A percentile compares a stretch with the other conserved stretches of the same genome.
phyloP scores from a whole-genome alignment of 208 protist species.

The Trypanosoma lewisi region DNA sequence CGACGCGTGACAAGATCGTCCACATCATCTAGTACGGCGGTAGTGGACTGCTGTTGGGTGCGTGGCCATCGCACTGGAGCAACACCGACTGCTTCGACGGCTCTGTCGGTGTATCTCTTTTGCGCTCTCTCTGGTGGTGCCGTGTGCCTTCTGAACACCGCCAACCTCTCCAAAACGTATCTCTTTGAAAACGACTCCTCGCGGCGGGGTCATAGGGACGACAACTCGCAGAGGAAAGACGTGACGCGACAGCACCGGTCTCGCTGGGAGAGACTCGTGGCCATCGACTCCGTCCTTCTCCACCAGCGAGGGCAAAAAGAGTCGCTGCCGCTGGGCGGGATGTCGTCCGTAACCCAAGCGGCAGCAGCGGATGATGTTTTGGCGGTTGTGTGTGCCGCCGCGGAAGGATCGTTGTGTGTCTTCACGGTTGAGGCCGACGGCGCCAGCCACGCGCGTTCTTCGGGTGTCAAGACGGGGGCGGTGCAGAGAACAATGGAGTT shows the following conservation, averaged over 20 bases:
- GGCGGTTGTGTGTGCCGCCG: slow-evolving; percentile 13
- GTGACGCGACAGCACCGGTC: not conserved
- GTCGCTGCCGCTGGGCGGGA: not conserved
- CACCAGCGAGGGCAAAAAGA: not conserved
- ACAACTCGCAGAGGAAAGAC: not conserved
- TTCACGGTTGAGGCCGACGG: slow-evolving; percentile 10
- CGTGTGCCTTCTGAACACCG: slow-evolving; percentile 66
- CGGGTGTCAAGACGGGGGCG: not conserved
- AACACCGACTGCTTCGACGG: slow-evolving; percentile 34
- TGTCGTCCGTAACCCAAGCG: not conserved
- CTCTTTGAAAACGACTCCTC: slow-evolving; percentile 40
- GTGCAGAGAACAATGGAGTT: slow-evolving; percentile 14
- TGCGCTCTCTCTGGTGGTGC: slow-evolving; percentile 60
- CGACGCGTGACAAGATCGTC: slow-evolving; percentile 64
- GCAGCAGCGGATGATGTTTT: not conserved
- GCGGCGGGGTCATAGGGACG: slow-evolving; percentile 1
- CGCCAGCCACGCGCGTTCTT: slow-evolving; percentile 4
- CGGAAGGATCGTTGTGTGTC: slow-evolving; percentile 18
- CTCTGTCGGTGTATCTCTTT: slow-evolving; percentile 51
- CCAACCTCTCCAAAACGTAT: slow-evolving; percentile 65
- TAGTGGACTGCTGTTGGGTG: slow-evolving; percentile 59
- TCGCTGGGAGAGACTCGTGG: slow-evolving; percentile 7
- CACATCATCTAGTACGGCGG: slow-evolving; percentile 32
- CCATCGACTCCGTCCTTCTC: slow-evolving; percentile 25
- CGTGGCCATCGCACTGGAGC: slow-evolving; percentile 24